Evolutionary conservation across 2,329 filamentous ascomycete genomes (phyloP).

Genomic region (Corynespora cassiicola): DNA sequence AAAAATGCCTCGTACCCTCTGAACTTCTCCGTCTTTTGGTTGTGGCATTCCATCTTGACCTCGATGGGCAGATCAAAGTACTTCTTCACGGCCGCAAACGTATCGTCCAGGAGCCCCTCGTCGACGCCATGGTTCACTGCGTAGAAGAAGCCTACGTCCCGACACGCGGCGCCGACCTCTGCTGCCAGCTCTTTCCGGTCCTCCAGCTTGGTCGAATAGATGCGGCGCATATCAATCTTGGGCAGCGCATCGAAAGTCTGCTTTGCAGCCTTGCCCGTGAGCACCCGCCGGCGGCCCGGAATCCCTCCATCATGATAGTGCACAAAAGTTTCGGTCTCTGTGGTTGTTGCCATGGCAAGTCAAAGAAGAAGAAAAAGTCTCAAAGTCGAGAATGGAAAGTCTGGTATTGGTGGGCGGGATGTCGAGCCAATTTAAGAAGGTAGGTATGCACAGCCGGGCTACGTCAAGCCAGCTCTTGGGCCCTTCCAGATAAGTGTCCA

Average conservation of each 20-base stretch:
- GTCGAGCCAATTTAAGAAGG: too few species aligned
- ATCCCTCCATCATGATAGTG: slow-evolving; percentile 40
- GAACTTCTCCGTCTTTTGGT: slow-evolving; percentile 42
- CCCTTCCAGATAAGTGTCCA: too few species aligned
- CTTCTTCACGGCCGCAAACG: slow-evolving; percentile 32
- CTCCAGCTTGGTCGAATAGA: slow-evolving; percentile 30
- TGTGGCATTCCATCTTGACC: slow-evolving; percentile 45
- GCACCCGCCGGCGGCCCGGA: slow-evolving; percentile 31
- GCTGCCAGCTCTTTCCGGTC: slow-evolving; percentile 32
- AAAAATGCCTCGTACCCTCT: slow-evolving; percentile 45
- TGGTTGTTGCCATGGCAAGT: slow-evolving; percentile 18
- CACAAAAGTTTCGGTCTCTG: slow-evolving; percentile 23
- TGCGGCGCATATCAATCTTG: slow-evolving; percentile 37
- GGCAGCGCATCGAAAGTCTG: slow-evolving; percentile 32
- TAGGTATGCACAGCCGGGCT: too few species aligned
- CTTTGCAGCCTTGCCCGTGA: slow-evolving; percentile 31
- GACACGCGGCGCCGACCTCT: slow-evolving; percentile 41
- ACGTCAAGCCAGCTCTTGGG: too few species aligned
- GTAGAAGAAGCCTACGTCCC: slow-evolving; percentile 42
- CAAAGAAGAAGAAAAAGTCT: too few species aligned
- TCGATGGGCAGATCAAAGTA: slow-evolving; percentile 40
- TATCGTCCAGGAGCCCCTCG: slow-evolving; percentile 30
- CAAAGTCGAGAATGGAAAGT: too few species aligned
- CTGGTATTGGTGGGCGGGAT: too few species aligned
- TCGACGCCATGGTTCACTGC: slow-evolving; percentile 40